phyloP scores from a whole-genome alignment of 2,329 filamentous ascomycete genomes.

The Fusarium stilboides region DNA sequence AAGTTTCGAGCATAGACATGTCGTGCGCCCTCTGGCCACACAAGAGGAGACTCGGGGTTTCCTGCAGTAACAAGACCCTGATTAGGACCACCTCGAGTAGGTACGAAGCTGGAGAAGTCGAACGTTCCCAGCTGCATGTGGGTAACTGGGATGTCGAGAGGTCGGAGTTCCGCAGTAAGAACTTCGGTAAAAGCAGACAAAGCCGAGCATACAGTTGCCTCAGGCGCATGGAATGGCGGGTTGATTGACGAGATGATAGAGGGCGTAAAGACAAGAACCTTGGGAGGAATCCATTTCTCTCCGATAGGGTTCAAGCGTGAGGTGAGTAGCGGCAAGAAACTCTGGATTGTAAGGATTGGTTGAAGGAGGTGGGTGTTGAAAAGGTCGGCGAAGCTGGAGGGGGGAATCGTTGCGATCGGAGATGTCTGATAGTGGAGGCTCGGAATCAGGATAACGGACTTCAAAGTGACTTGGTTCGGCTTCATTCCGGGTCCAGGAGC shows the following conservation, averaged over 20 bases:
- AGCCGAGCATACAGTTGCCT: conserved; percentile 87
- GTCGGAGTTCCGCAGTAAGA: conserved; percentile 82
- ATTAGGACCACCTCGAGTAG: conserved; percentile 56
- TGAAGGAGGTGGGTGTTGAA: conserved; percentile 93
- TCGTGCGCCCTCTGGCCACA: conserved; percentile 75
- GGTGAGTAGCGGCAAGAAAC: conserved; percentile 86
- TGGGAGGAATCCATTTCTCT: conserved; percentile 69
- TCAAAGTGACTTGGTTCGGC: conserved; percentile 81
- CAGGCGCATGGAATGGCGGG: conserved; percentile 86
- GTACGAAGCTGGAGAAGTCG: conserved; percentile 80
- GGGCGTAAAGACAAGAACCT: conserved; percentile 83
- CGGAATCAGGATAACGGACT: conserved; percentile 87
- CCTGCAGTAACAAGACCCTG: conserved; percentile 61
- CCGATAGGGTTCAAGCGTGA: conserved; percentile 69
- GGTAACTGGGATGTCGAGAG: conserved; percentile 82
- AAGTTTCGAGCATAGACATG: conserved; percentile 76
- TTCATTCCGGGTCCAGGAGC: conserved; percentile 82
- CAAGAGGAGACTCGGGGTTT: conserved; percentile 64
- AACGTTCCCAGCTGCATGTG: conserved; percentile 94
- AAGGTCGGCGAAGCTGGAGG: conserved; percentile 88
- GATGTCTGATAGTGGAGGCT: conserved; percentile 85
- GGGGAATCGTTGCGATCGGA: conserved; percentile 87
- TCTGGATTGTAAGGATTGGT: conserved; percentile 89
- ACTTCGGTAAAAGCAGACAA: conserved; percentile 89
- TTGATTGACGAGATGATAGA: conserved; percentile 85